Percentiles rank a stretch among this genome's conserved stretches.
phyloP scores from a whole-genome alignment of 306 rosid species.

The Pachyrhizus erosus region DNA sequence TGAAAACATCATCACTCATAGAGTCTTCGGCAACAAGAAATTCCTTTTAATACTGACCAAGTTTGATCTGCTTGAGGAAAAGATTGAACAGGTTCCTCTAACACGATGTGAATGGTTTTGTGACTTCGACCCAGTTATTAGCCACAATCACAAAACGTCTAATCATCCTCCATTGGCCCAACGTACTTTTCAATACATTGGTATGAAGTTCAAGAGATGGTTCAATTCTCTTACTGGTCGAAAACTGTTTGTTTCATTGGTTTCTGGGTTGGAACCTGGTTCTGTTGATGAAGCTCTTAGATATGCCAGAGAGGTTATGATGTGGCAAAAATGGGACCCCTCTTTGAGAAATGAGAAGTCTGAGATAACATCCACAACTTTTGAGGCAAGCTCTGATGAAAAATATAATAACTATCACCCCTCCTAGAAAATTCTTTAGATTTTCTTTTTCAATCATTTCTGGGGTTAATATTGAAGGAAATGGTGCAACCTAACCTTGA shows the following conservation, averaged over 20 bases:
- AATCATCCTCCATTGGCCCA: constrained; percentile 58
- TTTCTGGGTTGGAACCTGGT: constrained; percentile 65
- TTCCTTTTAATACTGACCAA: constrained; percentile 73
- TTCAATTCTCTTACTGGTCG: constrained; percentile 54
- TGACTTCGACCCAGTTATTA: constrained; percentile 65
- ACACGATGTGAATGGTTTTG: constrained; percentile 72
- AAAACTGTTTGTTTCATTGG: constrained; percentile 70
- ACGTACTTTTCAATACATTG: constrained; percentile 71
- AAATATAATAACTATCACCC: not conserved
- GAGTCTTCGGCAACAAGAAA: constrained; percentile 52
- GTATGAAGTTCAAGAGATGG: constrained; percentile 69
- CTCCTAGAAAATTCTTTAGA: not conserved
- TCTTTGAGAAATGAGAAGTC: constrained; percentile 35
- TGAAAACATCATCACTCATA: constrained; percentile 59
- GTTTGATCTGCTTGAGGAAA: constrained; percentile 70
- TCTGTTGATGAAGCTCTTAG: constrained; percentile 72
- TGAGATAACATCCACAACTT: constrained; percentile 52
- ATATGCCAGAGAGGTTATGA: constrained; percentile 72
- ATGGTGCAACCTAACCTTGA: not conserved
- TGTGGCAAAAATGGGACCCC: constrained; percentile 57
- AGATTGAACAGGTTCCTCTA: constrained; percentile 61
- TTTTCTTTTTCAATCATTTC: not conserved
- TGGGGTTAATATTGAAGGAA: not conserved
- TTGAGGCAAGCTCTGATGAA: constrained; percentile 42
- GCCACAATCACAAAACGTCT: constrained; percentile 39